Evolutionary conservation across 192 early-diverging fungal species (phyloP).

Genomic region (Gryganskiella cystojenkinii): DNA sequence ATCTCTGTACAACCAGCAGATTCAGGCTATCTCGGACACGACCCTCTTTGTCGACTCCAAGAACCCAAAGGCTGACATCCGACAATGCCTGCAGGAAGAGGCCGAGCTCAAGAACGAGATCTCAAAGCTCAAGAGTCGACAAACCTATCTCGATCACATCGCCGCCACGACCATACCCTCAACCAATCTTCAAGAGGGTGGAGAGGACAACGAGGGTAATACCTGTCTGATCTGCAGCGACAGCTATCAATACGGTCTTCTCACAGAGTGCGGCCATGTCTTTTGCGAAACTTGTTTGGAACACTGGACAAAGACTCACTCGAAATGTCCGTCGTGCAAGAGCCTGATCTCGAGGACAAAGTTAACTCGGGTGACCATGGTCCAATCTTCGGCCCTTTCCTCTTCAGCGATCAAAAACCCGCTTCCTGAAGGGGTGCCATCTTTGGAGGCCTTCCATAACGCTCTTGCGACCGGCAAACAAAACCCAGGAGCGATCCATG

Average conservation of each 20-base stretch:
- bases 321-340: slow-evolving; percentile 22
- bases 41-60: slow-evolving; percentile 21
- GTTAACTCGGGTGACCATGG: too few species aligned
- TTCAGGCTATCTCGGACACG: slow-evolving; percentile 53
- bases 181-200: background rate
- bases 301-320: background rate
- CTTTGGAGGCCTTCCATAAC: too few species aligned
- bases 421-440: background rate
- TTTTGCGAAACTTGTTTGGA: slow-evolving; percentile 20
- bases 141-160: slow-evolving; percentile 13
- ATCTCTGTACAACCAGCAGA: slow-evolving; percentile 36
- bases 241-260: slow-evolving; percentile 5
- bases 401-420: background rate
- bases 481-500: too few species aligned
- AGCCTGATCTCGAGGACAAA: background rate
- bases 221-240: slow-evolving; percentile 26
- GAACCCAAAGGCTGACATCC: slow-evolving; percentile 4
- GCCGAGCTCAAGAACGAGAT: slow-evolving; percentile 4
- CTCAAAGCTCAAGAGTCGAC: background rate
- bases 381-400: background rate
- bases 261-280: slow-evolving; percentile 24
- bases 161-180: background rate
- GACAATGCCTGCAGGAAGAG: slow-evolving; percentile 9
- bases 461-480: too few species aligned
- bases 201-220: slow-evolving; percentile 2